Conservation (phyloP, 257 asterid genomes). For the Solanum acaule region DNA sequence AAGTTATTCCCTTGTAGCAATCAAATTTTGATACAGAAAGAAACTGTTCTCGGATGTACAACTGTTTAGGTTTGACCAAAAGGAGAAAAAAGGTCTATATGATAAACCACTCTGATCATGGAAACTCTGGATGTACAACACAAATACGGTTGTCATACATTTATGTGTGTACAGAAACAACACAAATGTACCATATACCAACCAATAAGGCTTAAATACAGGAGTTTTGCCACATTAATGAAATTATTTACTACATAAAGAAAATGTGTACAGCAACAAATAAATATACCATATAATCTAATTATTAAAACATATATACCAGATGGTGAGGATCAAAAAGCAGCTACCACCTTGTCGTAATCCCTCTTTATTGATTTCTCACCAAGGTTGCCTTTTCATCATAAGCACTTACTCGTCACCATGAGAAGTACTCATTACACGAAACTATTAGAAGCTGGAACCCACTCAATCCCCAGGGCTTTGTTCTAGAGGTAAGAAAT, state of each 20-base stretch:
- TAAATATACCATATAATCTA: no score
- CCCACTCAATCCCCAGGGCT: not conserved
- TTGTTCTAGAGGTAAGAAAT: not conserved
- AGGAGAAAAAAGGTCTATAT: not conserved
- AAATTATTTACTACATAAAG: not conserved
- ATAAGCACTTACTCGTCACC: not conserved
- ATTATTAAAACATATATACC: not conserved
- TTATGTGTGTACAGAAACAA: not conserved
- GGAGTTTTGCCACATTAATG: not conserved
- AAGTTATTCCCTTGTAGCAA: not conserved
- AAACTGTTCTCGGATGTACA: not conserved
- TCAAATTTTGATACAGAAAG: not conserved
- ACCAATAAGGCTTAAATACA: not conserved
- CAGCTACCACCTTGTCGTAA: not conserved
- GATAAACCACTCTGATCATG: not conserved
- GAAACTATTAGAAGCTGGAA: not conserved
- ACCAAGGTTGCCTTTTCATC: not conserved
- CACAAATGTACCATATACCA: not conserved
- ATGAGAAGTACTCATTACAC: not conserved
- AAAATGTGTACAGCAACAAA: not conserved
- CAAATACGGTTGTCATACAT: not conserved
- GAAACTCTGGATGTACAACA: not conserved
- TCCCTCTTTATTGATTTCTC: not conserved
- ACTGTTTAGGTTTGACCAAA: not conserved
- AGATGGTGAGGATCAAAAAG: not conserved